Conservation (phyloP, 345 rosid genomes). For the Arabidopsis arenosa region DNA sequence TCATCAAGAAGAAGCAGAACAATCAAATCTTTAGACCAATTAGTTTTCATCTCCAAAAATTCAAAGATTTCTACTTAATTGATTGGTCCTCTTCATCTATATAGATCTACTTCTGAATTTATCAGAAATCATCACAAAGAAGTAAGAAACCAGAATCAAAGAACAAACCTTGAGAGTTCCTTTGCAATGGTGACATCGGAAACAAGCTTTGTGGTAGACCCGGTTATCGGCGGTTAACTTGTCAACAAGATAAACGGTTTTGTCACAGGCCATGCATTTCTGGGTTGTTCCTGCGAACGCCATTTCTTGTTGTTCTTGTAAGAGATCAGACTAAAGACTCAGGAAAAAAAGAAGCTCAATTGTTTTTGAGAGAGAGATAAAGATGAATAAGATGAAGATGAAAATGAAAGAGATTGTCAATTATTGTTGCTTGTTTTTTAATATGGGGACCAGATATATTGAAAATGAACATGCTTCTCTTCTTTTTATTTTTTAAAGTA, state of each 20-base stretch:
- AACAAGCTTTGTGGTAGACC: conserved; percentile 89
- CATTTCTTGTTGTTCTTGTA: conserved; percentile 49
- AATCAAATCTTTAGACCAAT: background rate
- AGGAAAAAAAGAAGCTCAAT: conserved; percentile 9
- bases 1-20: conserved; percentile 12
- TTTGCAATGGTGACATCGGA: conserved; percentile 99
- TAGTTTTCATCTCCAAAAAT: conserved; percentile 19
- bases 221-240: conserved; percentile 98
- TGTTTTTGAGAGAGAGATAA: conserved; percentile 5
- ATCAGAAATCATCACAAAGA: conserved; percentile 4
- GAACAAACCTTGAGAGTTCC: conserved; percentile 89
- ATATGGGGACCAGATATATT: conserved; percentile 39
- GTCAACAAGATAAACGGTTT: conserved; percentile 94
- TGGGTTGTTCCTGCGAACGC: conserved; percentile 99
- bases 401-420: conserved; percentile 35
- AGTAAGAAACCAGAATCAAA: background rate
- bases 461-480: conserved; percentile 38
- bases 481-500: conserved; percentile 3
- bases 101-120: conserved; percentile 28
- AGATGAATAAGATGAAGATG: conserved; percentile 30
- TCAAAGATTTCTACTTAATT: background rate
- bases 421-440: conserved; percentile 44
- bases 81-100: conserved; percentile 5
- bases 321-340: conserved; percentile 28
- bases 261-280: conserved; percentile 98